Base-by-base conservation (phyloP, 805 yeast species). In the Tetrapisispora nanseiensis region DNA sequence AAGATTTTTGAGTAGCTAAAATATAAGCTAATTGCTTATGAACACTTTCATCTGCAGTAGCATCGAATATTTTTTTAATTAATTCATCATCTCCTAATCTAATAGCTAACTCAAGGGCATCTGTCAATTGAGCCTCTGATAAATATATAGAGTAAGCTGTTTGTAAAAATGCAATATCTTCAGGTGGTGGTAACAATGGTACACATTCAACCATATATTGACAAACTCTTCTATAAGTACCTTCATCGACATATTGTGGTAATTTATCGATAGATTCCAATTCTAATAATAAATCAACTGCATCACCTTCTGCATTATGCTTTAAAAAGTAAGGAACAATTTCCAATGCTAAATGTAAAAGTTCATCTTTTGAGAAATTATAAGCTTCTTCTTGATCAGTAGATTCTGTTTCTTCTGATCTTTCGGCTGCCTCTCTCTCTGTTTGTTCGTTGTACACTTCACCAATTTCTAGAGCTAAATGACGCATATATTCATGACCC, bases 401-500 rank as follows among this genome's bases (percentile, higher is more conserved):
- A 9, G 37, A 37, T n/a, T 34, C 51, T 22, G n/a, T n/a, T n/a
- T 37, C 39, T n/a, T 49, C 50, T 13, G 33, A 18, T 12, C 4
- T 18, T 15, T 23, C 24, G 4, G 46, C 55, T 22, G 57, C 64
- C 42, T 65, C 68, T 39, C 54, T 54, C 45, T 67, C 73, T 16
- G 67, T 54, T 45, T 70, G 69, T 23, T 73, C 79, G 51, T 77
- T 80, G 62, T 78, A 84, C 41, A 82, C 84, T 57, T 83, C 90
- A 46, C 98, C 97, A 53, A 92, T 86, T 66, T 92, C 97, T 46
- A 92, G 69, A 2, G 98, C 95, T 56, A 92, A 72, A 66, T 92
- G 97, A 59, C 98, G 87, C 56, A 90, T 78, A 62, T 92, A 92
- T 66, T 92, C 99, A 62, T 92, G 97, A 35, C 98, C 99, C 99